Conservation (phyloP, 768 basidiomycete species). For the Auricularia heimuer region DNA sequence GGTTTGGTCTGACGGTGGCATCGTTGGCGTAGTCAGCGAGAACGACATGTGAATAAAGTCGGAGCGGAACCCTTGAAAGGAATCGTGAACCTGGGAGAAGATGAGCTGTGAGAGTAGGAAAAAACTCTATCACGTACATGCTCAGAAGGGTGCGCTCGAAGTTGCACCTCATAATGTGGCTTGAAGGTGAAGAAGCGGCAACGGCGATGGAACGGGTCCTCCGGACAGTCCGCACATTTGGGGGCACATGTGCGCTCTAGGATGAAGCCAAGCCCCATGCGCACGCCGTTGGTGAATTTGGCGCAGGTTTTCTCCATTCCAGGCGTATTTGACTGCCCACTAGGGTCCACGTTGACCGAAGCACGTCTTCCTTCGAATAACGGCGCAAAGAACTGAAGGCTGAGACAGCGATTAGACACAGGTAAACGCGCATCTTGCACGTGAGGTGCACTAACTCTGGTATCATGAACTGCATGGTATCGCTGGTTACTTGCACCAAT, state of each 20-base stretch:
- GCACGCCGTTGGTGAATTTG: constrained; percentile 71
- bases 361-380: too few relatives aligned
- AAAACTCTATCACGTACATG: constrained; percentile 30
- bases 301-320: constrained; percentile 59
- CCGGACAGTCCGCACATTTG: constrained; percentile 54
- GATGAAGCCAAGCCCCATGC: constrained; percentile 76
- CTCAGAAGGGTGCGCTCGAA: constrained; percentile 27
- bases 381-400: background rate
- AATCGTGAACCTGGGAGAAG: constrained; percentile 36
- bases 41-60: constrained; percentile 90
- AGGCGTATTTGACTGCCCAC: background rate
- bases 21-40: constrained; percentile 63
- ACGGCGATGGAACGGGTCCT: constrained; percentile 56
- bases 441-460: constrained; percentile 55
- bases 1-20: constrained; percentile 17
- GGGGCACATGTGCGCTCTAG: constrained; percentile 74
- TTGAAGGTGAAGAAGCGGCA: constrained; percentile 75
- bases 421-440: background rate
- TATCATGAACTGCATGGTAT: constrained; percentile 72
- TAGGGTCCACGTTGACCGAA: too few relatives aligned
- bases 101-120: background rate
- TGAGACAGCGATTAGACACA: background rate
- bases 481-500: constrained; percentile 71
- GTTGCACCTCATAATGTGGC: constrained; percentile 67
- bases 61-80: constrained; percentile 81